These are phyloP conservation scores for Camellia granthamiana DNA, from an alignment of 148 eudicot genomes.

Conservation along the genomic window DNA sequence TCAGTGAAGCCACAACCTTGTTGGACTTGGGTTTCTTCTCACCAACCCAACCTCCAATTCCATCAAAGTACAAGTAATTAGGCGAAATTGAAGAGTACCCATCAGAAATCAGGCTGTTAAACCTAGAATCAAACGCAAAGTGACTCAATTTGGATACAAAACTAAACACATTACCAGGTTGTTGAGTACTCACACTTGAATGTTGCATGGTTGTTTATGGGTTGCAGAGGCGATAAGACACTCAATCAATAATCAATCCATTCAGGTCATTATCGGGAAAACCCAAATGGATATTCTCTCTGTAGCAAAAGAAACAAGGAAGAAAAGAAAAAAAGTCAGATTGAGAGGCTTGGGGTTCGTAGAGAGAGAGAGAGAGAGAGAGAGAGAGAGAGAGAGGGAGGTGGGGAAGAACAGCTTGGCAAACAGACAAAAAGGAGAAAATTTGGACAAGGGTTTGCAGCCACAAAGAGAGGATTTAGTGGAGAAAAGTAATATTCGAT, in stretches of 20 bases:
- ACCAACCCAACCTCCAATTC: conserved; percentile 22
- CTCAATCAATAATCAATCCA: conserved; percentile 11
- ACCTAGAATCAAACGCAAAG: conserved; percentile 40
- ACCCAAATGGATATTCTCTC: not conserved
- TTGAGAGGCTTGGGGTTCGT: conserved; percentile 6
- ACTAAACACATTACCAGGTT: conserved; percentile 39
- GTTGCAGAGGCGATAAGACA: not conserved
- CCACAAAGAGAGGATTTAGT: conserved; percentile 47
- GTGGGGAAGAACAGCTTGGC: not conserved
- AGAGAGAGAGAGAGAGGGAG: not conserved
- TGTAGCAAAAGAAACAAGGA: not conserved
- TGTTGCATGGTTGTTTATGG: conserved; percentile 42
- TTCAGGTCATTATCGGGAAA: not conserved
- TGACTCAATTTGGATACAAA: conserved; percentile 44
- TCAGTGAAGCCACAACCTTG: conserved; percentile 43
- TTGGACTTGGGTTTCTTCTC: conserved; percentile 27
- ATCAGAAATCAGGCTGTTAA: conserved; percentile 28
- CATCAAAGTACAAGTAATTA: conserved; percentile 39
- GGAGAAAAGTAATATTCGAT: conserved; percentile 16
- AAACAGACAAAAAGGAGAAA: conserved; percentile 1
- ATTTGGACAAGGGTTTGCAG: conserved; percentile 24
- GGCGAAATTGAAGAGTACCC: conserved; percentile 38
- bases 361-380: not conserved
- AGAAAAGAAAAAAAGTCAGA: not conserved
- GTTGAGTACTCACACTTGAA: conserved; percentile 43